Conservation (phyloP, 768 basidiomycete species). For the Suillus cothurnatus region DNA sequence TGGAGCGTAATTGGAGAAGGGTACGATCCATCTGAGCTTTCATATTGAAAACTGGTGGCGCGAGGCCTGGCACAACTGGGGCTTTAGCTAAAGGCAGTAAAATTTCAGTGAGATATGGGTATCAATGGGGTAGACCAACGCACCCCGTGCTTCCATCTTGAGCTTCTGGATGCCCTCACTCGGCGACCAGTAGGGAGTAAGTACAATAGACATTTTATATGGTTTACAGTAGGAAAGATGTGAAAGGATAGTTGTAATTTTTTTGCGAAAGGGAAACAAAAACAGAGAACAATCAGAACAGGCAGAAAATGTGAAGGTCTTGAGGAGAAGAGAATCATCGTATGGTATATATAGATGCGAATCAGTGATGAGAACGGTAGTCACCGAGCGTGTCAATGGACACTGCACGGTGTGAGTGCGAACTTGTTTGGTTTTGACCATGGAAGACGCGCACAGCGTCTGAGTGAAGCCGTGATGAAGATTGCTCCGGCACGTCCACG, state of each 20-base stretch:
- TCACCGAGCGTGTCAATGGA: constrained; percentile 3
- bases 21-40: constrained; percentile 58
- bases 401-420: not conserved
- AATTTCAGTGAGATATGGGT: not conserved
- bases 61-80: constrained; percentile 53
- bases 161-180: constrained; percentile 70
- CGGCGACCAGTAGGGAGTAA: constrained; percentile 68
- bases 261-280: not conserved
- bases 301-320: not conserved
- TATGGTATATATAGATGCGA: not conserved
- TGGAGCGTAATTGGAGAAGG: constrained; percentile 72
- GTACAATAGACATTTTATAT: constrained; percentile 53
- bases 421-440: not conserved
- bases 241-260: not conserved
- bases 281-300: not conserved
- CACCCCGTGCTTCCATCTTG: constrained; percentile 60
- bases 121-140: constrained; percentile 7
- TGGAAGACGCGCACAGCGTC: not conserved
- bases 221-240: not conserved
- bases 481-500: not conserved
- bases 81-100: constrained; percentile 38
- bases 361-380: not conserved
- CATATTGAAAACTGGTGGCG: constrained; percentile 59
- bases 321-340: not conserved
- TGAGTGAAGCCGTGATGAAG: not conserved